Evolutionary conservation across 805 yeast species (phyloP).

Genomic region (Spathaspora girioi): DNA sequence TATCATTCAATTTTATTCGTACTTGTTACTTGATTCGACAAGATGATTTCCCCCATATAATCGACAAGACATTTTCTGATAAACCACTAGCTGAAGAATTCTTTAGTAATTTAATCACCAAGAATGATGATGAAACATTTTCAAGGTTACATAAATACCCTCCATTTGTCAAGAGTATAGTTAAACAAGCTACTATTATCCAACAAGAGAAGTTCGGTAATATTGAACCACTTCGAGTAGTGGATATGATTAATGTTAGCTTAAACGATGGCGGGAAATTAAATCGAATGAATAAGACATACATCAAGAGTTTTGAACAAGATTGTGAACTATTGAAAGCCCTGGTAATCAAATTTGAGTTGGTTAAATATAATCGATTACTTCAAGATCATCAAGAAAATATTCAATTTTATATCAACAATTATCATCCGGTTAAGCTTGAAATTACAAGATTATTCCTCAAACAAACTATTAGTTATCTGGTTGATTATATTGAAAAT

Average conservation of each 20-base stretch:
- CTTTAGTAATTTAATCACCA: conserved; percentile 24
- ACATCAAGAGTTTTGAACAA: conserved; percentile 31
- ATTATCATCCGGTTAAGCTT: conserved; percentile 45
- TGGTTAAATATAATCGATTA: conserved; percentile 47
- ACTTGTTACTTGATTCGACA: conserved; percentile 31
- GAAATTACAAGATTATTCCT: conserved; percentile 37
- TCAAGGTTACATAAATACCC: conserved; percentile 24
- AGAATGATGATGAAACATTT: conserved; percentile 37
- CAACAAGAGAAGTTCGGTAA: conserved; percentile 15
- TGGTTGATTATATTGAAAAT: conserved; percentile 68
- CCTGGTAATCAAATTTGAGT: conserved; percentile 42
- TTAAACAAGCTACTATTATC: conserved; percentile 19
- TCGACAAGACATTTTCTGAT: conserved; percentile 12
- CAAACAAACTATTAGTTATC: conserved; percentile 31
- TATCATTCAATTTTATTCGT: conserved; percentile 32
- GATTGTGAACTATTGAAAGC: conserved; percentile 32
- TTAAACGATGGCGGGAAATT: conserved; percentile 34
- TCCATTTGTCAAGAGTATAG: conserved; percentile 23
- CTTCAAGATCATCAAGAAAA: conserved; percentile 67
- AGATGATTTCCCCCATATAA: conserved; percentile 18
- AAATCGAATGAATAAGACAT: conserved; percentile 25
- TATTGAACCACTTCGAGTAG: conserved; percentile 16
- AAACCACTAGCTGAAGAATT: conserved; percentile 24
- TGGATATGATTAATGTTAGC: conserved; percentile 30
- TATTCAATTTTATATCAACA: conserved; percentile 42